Evolutionary conservation across 176 grass and related monocot species (phyloP).

Genomic region (Juncus effusus): DNA sequence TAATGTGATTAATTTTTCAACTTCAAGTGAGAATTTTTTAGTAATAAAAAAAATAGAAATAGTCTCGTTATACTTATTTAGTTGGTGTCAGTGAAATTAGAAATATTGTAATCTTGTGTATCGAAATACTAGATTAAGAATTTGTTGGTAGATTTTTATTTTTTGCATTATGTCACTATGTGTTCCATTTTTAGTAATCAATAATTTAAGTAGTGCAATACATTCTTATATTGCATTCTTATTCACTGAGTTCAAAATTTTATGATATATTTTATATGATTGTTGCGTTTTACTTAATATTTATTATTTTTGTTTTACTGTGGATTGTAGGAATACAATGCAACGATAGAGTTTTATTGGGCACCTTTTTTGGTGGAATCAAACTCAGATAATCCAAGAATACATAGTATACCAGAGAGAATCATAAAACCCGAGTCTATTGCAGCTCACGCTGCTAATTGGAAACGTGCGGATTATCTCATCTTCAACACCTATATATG

Average conservation of each 20-base stretch:
- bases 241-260: neutral
- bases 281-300: neutral
- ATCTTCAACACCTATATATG: conserved; percentile 48
- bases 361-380: conserved; percentile 45
- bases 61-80: neutral
- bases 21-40: conserved; percentile 1
- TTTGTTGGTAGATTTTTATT: too few species aligned
- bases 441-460: conserved; percentile 21
- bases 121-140: too few species aligned
- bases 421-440: conserved; percentile 41
- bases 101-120: too few species aligned
- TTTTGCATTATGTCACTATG: too few species aligned
- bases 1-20: conserved; percentile 15
- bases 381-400: conserved; percentile 39
- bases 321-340: conserved; percentile 39
- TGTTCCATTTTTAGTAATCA: too few species aligned
- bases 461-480: conserved; percentile 34
- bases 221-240: neutral
- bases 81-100: too few species aligned
- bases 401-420: conserved; percentile 36
- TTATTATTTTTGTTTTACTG: neutral
- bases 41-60: conserved; percentile 6
- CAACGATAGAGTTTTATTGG: conserved; percentile 50
- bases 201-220: neutral
- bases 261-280: neutral